phyloP scores from a whole-genome alignment of 1,284 basidiomycete species.

The Leccinum angustisporum region DNA sequence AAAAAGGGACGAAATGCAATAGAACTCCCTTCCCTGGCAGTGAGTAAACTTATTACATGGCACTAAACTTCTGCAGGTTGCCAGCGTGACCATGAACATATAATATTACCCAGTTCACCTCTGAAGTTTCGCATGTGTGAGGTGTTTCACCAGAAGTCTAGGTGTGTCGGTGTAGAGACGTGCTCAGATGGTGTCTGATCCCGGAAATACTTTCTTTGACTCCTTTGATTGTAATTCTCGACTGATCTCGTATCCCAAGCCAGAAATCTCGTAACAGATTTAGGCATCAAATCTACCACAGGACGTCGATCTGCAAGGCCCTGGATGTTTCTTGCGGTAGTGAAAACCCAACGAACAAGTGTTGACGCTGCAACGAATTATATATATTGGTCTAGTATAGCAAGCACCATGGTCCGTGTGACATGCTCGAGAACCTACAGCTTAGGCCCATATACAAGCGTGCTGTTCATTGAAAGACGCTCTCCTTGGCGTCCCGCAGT shows the following conservation, averaged over 20 bases:
- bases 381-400: background rate
- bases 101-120: slow-evolving; percentile 42
- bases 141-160: slow-evolving; percentile 39
- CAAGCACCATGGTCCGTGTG: background rate
- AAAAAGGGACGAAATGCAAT: background rate
- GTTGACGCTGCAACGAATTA: background rate
- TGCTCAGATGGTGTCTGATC: slow-evolving; percentile 45
- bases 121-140: slow-evolving; percentile 27
- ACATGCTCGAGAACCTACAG: slow-evolving; percentile 7
- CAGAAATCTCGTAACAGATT: slow-evolving; percentile 46
- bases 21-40: background rate
- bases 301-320: background rate
- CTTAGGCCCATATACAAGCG: slow-evolving; percentile 21
- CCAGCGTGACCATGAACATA: slow-evolving; percentile 2
- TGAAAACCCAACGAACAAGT: background rate
- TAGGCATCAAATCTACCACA: slow-evolving; percentile 38
- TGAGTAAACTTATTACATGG: background rate
- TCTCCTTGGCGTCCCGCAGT: slow-evolving; percentile 30
- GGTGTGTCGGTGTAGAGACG: slow-evolving; percentile 42
- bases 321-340: background rate
- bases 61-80: background rate
- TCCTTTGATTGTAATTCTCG: slow-evolving; percentile 32
- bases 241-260: slow-evolving; percentile 60
- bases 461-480: slow-evolving; percentile 37
- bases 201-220: slow-evolving; percentile 8